A percentile compares a stretch with the other conserved stretches of the same genome.
Conservation (phyloP, 2,329 filamentous ascomycete species). For the Cercospora sp. region DNA sequence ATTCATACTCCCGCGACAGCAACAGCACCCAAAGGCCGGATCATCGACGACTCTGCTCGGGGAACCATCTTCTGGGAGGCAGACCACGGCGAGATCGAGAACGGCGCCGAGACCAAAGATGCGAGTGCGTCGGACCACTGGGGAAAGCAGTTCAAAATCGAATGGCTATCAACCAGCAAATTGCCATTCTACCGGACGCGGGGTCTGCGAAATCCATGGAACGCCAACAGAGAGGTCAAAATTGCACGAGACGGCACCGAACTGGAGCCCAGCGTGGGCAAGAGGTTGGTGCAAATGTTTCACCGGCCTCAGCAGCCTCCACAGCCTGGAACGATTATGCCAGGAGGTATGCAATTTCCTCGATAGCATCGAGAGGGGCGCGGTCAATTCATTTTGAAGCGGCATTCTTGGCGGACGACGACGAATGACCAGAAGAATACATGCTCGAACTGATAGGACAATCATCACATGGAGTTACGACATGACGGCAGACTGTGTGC, state of each 20-base stretch:
- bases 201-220: conserved; percentile 89
- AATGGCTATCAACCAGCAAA: conserved; percentile 82
- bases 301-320: conserved; percentile 27
- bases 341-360: conserved; percentile 13
- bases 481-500: neutral
- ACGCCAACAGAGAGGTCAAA: conserved; percentile 92
- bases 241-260: conserved; percentile 94
- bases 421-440: neutral
- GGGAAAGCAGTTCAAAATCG: conserved; percentile 87
- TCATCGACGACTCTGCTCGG: conserved; percentile 89
- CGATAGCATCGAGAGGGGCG: neutral
- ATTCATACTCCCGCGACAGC: conserved; percentile 78
- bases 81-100: conserved; percentile 49
- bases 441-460: neutral
- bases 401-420: neutral
- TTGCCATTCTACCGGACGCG: conserved; percentile 87
- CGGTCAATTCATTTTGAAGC: neutral
- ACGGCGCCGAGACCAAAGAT: conserved; percentile 39
- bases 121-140: conserved; percentile 62
- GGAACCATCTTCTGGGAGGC: conserved; percentile 97
- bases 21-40: conserved; percentile 75
- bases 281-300: conserved; percentile 75
- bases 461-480: neutral
- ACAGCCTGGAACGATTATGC: conserved; percentile 1
- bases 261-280: conserved; percentile 78